phyloP scores from a whole-genome alignment of 305 asterid genomes.

The Ilex paraguariensis region DNA sequence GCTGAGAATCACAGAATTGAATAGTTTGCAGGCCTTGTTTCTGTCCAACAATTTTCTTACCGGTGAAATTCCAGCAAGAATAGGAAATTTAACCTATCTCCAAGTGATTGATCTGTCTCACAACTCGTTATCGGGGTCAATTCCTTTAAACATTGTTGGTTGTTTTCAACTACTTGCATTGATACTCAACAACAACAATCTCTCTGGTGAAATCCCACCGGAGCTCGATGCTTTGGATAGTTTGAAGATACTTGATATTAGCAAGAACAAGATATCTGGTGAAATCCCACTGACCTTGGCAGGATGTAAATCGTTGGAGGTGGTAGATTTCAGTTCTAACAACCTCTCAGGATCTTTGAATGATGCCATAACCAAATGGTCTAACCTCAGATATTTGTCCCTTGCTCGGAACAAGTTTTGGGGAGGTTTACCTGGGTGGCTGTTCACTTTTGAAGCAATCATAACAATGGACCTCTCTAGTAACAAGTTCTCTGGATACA shows the following conservation, averaged over 20 bases:
- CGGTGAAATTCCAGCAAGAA: constrained; percentile 64
- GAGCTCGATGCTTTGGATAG: constrained; percentile 87
- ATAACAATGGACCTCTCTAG: constrained; percentile 57
- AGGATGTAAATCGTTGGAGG: constrained; percentile 74
- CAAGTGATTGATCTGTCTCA: constrained; percentile 69
- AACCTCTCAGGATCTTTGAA: constrained; percentile 56
- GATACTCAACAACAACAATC: constrained; percentile 59
- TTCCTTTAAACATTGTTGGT: constrained; percentile 66
- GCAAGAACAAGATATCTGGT: constrained; percentile 63
- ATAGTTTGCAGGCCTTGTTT: constrained; percentile 76
- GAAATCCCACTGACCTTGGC: constrained; percentile 82
- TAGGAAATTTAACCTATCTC: constrained; percentile 70
- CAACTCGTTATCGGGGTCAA: constrained; percentile 54
- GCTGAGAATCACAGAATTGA: constrained; percentile 54
- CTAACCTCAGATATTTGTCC: constrained; percentile 53
- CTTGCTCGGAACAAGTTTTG: constrained; percentile 61
- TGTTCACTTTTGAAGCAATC: constrained; percentile 58
- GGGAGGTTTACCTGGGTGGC: constrained; percentile 75
- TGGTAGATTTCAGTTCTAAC: constrained; percentile 68
- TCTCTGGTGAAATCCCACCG: constrained; percentile 73
- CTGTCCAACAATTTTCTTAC: constrained; percentile 57
- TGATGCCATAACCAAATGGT: constrained; percentile 74
- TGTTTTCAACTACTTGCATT: constrained; percentile 70
- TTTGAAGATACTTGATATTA: constrained; percentile 52
- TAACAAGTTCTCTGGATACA: constrained; percentile 62